phyloP scores from a whole-genome alignment of 305 asterid species.

The Petunia hybrid region DNA sequence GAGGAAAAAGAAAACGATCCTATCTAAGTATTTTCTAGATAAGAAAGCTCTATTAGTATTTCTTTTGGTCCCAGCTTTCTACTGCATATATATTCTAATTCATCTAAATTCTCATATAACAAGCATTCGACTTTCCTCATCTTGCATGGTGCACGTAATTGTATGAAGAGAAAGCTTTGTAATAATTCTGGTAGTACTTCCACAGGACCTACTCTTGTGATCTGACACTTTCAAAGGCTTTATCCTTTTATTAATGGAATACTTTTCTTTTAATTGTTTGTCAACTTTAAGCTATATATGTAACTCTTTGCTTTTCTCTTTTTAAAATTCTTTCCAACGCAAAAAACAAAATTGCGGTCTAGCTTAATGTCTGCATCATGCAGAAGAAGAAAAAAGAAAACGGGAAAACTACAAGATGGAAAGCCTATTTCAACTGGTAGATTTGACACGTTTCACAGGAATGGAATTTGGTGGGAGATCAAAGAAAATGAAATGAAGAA shows the following conservation, averaged over 20 bases:
- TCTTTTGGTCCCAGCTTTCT: slow-evolving; percentile 11
- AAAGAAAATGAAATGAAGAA: not conserved
- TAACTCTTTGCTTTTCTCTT: not conserved
- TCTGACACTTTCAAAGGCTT: not conserved
- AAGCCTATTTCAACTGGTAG: not conserved
- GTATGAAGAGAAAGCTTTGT: not conserved
- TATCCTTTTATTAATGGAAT: not conserved
- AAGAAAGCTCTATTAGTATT: not conserved
- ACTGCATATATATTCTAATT: not conserved
- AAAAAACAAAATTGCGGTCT: not conserved
- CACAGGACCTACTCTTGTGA: not conserved
- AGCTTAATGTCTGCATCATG: not conserved
- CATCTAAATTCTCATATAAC: not conserved
- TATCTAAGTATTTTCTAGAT: not conserved
- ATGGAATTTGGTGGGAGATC: not conserved
- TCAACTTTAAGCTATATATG: not conserved
- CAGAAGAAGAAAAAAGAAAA: not conserved
- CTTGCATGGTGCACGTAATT: slow-evolving; percentile 11
- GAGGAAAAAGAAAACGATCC: not conserved
- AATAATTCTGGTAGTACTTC: slow-evolving; percentile 4
- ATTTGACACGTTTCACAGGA: not conserved
- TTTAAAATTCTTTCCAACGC: not conserved
- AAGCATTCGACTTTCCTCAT: not conserved
- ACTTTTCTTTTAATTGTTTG: not conserved
- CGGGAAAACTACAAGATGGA: not conserved